phyloP scores from a whole-genome alignment of 1,139 yeast species.

The Magnusiomyces magnusii region DNA sequence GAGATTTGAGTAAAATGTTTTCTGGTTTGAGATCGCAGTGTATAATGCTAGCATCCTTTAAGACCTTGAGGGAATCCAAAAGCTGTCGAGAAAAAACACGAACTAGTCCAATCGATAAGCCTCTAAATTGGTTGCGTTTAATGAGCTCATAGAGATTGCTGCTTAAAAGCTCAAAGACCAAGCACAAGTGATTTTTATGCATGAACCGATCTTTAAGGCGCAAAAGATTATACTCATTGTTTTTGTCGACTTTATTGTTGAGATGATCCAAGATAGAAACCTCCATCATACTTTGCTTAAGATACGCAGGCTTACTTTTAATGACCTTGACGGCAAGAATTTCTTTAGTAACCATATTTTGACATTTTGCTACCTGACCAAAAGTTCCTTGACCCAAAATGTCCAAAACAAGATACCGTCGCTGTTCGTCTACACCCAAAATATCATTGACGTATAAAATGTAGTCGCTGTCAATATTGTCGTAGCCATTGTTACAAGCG shows the following conservation, averaged over 20 bases:
- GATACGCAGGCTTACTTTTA: constrained; percentile 83
- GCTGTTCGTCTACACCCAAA: constrained; percentile 78
- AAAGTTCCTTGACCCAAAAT: constrained; percentile 94
- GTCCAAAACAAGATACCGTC: constrained; percentile 79
- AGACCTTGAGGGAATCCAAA: constrained; percentile 67
- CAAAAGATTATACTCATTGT: constrained; percentile 66
- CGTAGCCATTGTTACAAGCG: constrained; percentile 70
- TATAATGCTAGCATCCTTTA: constrained; percentile 77
- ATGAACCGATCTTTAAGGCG: constrained; percentile 80
- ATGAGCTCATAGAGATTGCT: constrained; percentile 85
- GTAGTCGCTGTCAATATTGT: constrained; percentile 85
- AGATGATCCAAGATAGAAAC: constrained; percentile 78
- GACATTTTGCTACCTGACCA: constrained; percentile 98
- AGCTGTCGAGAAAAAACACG: constrained; percentile 72
- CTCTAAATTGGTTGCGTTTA: constrained; percentile 91
- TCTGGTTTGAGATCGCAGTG: constrained; percentile 98
- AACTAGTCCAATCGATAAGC: constrained; percentile 73
- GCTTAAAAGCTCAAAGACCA: constrained; percentile 84
- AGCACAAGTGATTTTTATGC: constrained; percentile 86
- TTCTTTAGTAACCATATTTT: constrained; percentile 78
- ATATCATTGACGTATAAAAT: constrained; percentile 91
- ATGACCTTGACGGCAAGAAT: constrained; percentile 93
- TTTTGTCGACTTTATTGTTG: constrained; percentile 61
- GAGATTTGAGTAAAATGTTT: constrained; percentile 71
- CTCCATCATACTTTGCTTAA: constrained; percentile 88